Evolutionary conservation across 495 filamentous ascomycete species (phyloP).

Genomic region (Penicillium tannophilum): DNA sequence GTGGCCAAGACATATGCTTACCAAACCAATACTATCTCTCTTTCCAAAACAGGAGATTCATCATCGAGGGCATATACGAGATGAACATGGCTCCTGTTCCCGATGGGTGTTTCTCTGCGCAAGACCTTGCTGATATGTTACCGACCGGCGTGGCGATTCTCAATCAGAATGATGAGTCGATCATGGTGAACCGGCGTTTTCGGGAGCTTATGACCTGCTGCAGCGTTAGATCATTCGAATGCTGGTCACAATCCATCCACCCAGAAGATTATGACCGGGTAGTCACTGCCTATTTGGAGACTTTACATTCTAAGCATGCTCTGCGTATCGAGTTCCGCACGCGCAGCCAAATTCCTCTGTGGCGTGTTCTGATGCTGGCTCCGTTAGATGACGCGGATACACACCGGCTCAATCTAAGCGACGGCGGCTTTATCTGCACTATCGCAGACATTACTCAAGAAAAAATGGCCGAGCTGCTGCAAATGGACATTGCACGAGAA

Average conservation of each 20-base stretch:
- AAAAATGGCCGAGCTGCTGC: slow-evolving; percentile 48
- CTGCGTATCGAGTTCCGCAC: slow-evolving; percentile 29
- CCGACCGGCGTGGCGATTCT: no score
- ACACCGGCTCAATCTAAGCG: neutral
- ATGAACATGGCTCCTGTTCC: no score
- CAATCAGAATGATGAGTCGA: slow-evolving; percentile 1
- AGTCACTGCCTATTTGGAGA: slow-evolving; percentile 10
- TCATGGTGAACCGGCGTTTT: neutral
- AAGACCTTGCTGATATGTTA: no score
- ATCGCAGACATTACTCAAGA: slow-evolving; percentile 47
- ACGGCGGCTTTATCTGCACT: slow-evolving; percentile 27
- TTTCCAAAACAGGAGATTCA: no score
- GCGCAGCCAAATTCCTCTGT: slow-evolving; percentile 1
- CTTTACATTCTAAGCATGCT: slow-evolving; percentile 5
- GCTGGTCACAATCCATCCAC: slow-evolving; percentile 25
- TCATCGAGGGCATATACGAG: no score
- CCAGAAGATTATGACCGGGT: slow-evolving; percentile 25
- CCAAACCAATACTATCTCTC: no score
- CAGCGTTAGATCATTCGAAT: no score
- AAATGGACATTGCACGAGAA: slow-evolving; percentile 63
- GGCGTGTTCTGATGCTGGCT: slow-evolving; percentile 24
- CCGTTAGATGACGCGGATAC: slow-evolving; percentile 16
- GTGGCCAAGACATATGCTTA: no score
- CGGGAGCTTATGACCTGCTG: no score
- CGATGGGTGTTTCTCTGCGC: no score